A percentile compares a stretch with the other conserved stretches of the same genome.
Conservation (phyloP, 1,139 yeast species). For the Lizanozyma gosingica region DNA sequence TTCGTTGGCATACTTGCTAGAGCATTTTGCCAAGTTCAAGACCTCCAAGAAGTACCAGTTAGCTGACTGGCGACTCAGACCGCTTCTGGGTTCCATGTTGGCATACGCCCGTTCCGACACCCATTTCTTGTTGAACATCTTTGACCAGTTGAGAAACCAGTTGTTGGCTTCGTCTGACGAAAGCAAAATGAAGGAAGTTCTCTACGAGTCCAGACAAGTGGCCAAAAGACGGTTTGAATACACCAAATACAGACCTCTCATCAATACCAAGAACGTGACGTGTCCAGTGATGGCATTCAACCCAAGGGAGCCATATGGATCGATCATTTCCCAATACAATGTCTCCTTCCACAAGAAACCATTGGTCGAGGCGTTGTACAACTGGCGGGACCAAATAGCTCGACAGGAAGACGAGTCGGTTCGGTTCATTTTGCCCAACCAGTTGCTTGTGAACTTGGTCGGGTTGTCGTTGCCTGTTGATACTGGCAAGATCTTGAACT, state of each 20-base stretch:
- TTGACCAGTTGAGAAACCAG: slow-evolving; percentile 62
- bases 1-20: slow-evolving; percentile 78
- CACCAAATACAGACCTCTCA: slow-evolving; percentile 47
- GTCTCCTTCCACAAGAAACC: slow-evolving; percentile 48
- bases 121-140: slow-evolving; percentile 77
- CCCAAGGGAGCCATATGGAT: slow-evolving; percentile 48
- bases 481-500: slow-evolving; percentile 46
- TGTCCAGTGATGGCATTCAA: slow-evolving; percentile 41
- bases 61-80: slow-evolving; percentile 95
- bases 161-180: slow-evolving; percentile 32
- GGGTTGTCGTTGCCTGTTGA: slow-evolving; percentile 47
- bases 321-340: slow-evolving; percentile 57
- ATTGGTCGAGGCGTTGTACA: slow-evolving; percentile 52
- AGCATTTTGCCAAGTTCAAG: slow-evolving; percentile 70
- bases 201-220: slow-evolving; percentile 70
- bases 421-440: slow-evolving; percentile 78
- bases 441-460: slow-evolving; percentile 57
- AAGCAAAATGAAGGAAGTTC: slow-evolving; percentile 50
- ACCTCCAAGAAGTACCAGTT: slow-evolving; percentile 93
- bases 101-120: slow-evolving; percentile 94
- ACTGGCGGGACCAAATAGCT: slow-evolving; percentile 81
- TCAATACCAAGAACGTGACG: slow-evolving; percentile 21
- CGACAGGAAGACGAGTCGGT: slow-evolving; percentile 76
- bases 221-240: slow-evolving; percentile 80
- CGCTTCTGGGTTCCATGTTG: slow-evolving; percentile 66